Percentiles rank a stretch among this genome's conserved stretches.
These are phyloP conservation scores for Xerocomellus intermedius DNA, from an alignment of 768 basidiomycete genomes.

Conservation along the genomic window DNA sequence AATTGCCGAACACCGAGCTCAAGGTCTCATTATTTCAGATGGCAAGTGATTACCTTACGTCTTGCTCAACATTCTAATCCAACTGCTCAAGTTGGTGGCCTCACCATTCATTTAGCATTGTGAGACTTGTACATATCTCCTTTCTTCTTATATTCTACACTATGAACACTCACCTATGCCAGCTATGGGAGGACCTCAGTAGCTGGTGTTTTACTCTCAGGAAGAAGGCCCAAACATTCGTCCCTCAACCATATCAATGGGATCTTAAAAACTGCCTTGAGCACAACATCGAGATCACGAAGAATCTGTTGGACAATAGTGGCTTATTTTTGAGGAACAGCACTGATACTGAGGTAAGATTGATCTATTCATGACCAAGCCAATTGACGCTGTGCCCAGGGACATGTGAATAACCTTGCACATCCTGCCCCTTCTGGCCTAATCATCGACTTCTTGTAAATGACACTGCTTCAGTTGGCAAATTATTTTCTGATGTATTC, in stretches of 20 bases:
- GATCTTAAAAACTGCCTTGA: too few species aligned
- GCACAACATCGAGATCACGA: neutral
- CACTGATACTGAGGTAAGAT: neutral
- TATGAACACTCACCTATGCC: too few species aligned
- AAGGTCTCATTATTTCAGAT: neutral
- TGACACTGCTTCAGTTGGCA: too few species aligned
- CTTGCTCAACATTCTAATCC: too few species aligned
- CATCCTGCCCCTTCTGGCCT: neutral
- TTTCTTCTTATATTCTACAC: too few species aligned
- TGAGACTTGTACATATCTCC: neutral
- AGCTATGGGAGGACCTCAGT: neutral
- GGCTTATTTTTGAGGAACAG: neutral
- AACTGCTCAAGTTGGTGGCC: constrained; percentile 5
- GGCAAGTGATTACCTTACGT: too few species aligned
- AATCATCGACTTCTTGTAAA: too few species aligned
- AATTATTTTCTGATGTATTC: constrained; percentile 6
- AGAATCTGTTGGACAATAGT: neutral
- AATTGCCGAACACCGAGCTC: neutral
- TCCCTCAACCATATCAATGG: too few species aligned
- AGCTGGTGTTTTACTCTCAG: neutral
- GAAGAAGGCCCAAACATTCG: neutral
- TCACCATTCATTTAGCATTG: neutral
- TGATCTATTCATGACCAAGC: neutral
- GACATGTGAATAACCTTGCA: constrained; percentile 3
- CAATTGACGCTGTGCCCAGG: neutral